A percentile compares a stretch with the other conserved stretches of the same genome.
Evolutionary conservation across 139 green algal genomes (phyloP).

Genomic region (Chlamydomonas schloesseri): DNA sequence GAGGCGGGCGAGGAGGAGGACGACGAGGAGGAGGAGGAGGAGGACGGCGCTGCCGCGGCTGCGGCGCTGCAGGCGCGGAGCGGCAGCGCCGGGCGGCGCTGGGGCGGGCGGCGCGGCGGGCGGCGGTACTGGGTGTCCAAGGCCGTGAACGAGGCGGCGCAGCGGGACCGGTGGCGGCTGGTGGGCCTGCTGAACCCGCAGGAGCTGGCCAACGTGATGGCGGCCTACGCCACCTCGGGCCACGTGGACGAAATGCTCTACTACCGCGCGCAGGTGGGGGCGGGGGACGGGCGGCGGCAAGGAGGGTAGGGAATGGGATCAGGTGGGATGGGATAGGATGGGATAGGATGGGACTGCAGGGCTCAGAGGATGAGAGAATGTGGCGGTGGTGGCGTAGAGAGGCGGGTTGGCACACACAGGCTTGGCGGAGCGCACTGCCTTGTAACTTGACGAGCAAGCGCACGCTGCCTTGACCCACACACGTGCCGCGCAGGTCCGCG

Average conservation of each 20-base stretch:
- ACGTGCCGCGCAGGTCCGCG: neutral
- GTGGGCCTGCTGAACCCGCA: constrained; percentile 19
- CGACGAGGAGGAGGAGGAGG: neutral
- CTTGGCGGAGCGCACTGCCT: too few relatives aligned
- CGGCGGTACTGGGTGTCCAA: constrained; percentile 22
- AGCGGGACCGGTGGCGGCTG: constrained; percentile 1
- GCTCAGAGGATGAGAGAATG: too few relatives aligned
- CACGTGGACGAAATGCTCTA: constrained; percentile 50
- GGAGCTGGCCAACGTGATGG: constrained; percentile 45
- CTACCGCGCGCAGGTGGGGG: neutral
- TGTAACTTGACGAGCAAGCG: too few relatives aligned
- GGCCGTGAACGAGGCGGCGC: neutral
- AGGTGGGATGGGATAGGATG: too few relatives aligned
- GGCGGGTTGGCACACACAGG: too few relatives aligned
- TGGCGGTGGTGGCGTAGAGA: too few relatives aligned
- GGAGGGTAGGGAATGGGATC: too few relatives aligned
- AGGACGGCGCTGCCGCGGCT: neutral
- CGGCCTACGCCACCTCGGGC: constrained; percentile 35
- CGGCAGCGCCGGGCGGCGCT: neutral
- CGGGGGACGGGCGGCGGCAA: too few relatives aligned
- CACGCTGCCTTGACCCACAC: too few relatives aligned
- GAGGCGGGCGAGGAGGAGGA: neutral
- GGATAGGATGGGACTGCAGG: too few relatives aligned
- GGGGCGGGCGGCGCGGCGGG: constrained; percentile 2
- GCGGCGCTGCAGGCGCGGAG: too few relatives aligned